Evolutionary conservation across 805 yeast species (phyloP).

Genomic region (Jamesozyma spencerorum): DNA sequence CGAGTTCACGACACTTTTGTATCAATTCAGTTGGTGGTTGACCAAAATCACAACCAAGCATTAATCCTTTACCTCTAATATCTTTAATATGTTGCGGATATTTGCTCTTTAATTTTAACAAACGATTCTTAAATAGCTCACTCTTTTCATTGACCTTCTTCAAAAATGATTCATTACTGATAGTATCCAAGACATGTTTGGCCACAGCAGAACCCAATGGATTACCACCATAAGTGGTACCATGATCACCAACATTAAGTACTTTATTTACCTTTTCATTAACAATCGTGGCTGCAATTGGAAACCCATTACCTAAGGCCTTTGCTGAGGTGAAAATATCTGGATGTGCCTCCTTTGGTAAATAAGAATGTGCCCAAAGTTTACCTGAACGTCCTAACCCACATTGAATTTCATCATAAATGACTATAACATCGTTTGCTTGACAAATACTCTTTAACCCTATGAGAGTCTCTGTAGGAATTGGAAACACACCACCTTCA

Average conservation of each 20-base stretch:
- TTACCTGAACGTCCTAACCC: conserved; percentile 90
- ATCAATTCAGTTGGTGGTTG: conserved; percentile 58
- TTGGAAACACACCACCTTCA: conserved; percentile 85
- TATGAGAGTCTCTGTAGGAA: conserved; percentile 52
- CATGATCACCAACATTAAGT: conserved; percentile 88
- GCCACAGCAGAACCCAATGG: conserved; percentile 85
- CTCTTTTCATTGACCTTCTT: conserved; percentile 52
- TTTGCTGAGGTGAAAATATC: conserved; percentile 92
- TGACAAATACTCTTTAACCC: conserved; percentile 59
- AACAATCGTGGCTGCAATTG: conserved; percentile 89
- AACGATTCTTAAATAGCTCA: conserved; percentile 42
- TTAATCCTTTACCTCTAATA: conserved; percentile 81
- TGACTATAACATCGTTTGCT: conserved; percentile 62
- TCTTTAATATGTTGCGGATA: conserved; percentile 55
- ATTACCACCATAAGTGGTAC: conserved; percentile 96
- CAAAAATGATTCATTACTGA: conserved; percentile 54
- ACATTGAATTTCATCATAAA: conserved; percentile 94
- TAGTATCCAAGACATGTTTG: conserved; percentile 58
- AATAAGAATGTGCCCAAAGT: conserved; percentile 81
- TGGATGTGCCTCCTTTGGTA: conserved; percentile 79
- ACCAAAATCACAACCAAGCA: conserved; percentile 73
- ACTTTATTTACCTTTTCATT: conserved; percentile 66
- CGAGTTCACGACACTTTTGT: conserved; percentile 61
- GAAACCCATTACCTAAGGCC: conserved; percentile 94
- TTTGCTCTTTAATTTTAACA: conserved; percentile 42